Percentiles rank a stretch among this genome's conserved stretches.
Conservation (phyloP, 352 stramenopile genomes). For the Phytopythium sindhum region DNA sequence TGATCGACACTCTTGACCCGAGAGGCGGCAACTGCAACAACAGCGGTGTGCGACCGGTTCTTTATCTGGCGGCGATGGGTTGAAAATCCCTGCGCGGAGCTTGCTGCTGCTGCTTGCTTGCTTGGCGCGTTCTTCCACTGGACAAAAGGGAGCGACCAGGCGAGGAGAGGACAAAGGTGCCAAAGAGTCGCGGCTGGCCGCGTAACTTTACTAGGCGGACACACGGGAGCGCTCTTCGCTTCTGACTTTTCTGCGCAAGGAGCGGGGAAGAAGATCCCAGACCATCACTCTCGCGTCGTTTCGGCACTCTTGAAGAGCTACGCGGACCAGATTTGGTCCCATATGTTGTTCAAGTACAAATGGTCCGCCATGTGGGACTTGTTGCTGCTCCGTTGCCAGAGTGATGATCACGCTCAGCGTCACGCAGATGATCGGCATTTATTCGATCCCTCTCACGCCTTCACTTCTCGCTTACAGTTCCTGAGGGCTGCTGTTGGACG, state of each 20-base stretch:
- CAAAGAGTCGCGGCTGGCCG: neutral
- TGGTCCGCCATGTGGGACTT: neutral
- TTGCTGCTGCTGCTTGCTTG: neutral
- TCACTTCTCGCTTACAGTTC: neutral
- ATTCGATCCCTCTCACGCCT: neutral
- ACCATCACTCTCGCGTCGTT: constrained; percentile 6
- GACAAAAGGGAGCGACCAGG: neutral
- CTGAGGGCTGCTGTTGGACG: neutral
- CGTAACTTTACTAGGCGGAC: too few species aligned
- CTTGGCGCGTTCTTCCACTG: neutral
- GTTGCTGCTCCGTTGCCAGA: neutral
- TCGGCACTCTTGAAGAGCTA: constrained; percentile 1
- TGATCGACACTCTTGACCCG: constrained; percentile 4
- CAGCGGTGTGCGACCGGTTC: neutral
- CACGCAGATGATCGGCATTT: neutral
- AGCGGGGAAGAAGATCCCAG: neutral
- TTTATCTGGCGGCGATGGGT: neutral
- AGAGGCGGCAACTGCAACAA: neutral
- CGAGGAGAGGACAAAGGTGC: neutral
- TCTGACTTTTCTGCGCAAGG: neutral
- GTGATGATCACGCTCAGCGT: neutral
- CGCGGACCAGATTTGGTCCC: neutral
- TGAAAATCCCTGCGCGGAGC: neutral
- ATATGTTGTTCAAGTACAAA: neutral
- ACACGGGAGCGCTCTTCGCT: too few species aligned